Base-by-base conservation (phyloP, 768 basidiomycete species). In the Boletus bicolor region DNA sequence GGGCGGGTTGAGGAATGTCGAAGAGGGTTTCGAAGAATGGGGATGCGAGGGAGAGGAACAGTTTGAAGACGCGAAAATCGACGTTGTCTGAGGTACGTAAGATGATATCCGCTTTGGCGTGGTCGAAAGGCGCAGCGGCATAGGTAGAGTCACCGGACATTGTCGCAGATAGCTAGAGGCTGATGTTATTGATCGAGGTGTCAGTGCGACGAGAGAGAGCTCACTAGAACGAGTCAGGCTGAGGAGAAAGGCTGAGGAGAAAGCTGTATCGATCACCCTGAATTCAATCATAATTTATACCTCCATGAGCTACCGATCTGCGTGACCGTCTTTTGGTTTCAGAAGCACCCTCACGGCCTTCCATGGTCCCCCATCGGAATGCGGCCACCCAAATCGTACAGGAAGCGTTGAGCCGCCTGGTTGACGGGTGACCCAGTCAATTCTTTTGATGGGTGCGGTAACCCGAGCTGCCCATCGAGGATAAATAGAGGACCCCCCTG, bases 1-100 rank as follows among this genome's bases (percentile, higher is more conserved):
- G 24, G 1, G 39, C 17, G 0, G 69, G 60, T 38, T 73, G 67
- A 0, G 69, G 68, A 1, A 72, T 54, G 14, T 53, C 49, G 45
- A 76, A 72, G 59, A 77, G 70, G 24, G 62, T 57, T 21, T 65
- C 58, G 45, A 75, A 78, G 49, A 75, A 63, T 0, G 71, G 49
- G 37, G 56, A 58, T 15, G 49, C 44, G 57, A 69, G 62, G 12
- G 65, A 62, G 15, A 75, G 68, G 35, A 75, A 68, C 21, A 64
- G 53, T 14, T 37, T 58, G 44, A 58, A 58, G 14, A 74, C 58
- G 5, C 58, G 66, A 37, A 75, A 60, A 46, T 75, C 64, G 26
- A 73, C 49, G 5, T 58, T 58, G 58, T 70, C 71, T 7, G 57
- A 62, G 10, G 69, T 64, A 10, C 63, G 70, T 24, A 71, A 38